Evolutionary conservation across 164 flowering plant species (phyloP), one percentile per base, ranked within the genome.

Genomic region (Annona squamosa): DNA sequence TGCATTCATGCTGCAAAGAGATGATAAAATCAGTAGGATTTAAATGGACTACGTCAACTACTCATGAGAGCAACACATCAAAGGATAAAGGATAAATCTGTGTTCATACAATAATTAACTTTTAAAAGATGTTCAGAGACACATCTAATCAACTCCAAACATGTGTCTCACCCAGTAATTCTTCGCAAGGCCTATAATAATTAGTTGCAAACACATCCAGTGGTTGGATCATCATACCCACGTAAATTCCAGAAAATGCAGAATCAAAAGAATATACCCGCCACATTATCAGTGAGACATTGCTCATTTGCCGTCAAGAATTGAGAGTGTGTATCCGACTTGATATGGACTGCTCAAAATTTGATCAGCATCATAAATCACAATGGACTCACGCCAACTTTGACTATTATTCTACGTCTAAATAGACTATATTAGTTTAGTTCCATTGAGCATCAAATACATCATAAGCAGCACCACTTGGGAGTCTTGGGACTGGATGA

Each of bases 1-100:
- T 9, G 89, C 90, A 81, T 93, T 87, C 61, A 91, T 71, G 59
- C 95, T 91, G 85, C 71, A 69, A 70, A 74, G 45, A 63, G 17
- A 52, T 10, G 57, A 52, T 9, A 52, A 52, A 52, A 52, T 5
- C 9, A 52, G 9, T 52, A 10, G 13, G 59, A 10, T 16, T 52
- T 10, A 52, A 10, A 52, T 52, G 9, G 59, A 52, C 9, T 10
- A 52, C 1, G 13, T 52, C 13, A 52, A 9, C 13, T 9, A 52
- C 9, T 52, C 59, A 26, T 26, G 37, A 52, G 48, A 19, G n/a
- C 4, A 26, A 57, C 12, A 3, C 37, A 41, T 47, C 57, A 41
- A 70, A 66, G 45, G 67, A 2, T 67, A 47, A 43, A 1, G 3
- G 16, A n/a, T 1, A 19, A 71, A 61, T 19, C 9, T 19, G 66